phyloP scores from a whole-genome alignment of 2,329 filamentous ascomycete species.

The Hysterium pulicare region DNA sequence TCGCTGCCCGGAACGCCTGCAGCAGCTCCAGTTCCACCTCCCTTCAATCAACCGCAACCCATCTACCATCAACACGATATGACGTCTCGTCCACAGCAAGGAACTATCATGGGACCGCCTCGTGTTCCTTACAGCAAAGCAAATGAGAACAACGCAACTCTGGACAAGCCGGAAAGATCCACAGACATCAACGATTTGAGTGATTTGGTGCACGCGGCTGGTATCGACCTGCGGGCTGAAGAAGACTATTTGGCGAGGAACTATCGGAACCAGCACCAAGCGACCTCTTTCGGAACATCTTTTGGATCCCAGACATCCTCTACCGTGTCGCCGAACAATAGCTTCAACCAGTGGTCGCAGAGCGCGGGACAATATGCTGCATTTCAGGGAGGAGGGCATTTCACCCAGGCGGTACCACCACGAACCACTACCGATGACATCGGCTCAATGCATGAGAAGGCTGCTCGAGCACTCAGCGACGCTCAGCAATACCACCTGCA shows the following conservation, averaged over 20 bases:
- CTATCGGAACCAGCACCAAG: slow-evolving; percentile 52
- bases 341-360: slow-evolving; percentile 46
- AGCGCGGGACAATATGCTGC: slow-evolving; percentile 30
- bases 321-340: slow-evolving; percentile 40
- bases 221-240: slow-evolving; percentile 82
- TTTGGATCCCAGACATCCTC: slow-evolving; percentile 36
- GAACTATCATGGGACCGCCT: slow-evolving; percentile 61
- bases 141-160: slow-evolving; percentile 36
- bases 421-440: slow-evolving; percentile 64
- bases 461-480: slow-evolving; percentile 59
- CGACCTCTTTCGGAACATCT: slow-evolving; percentile 40
- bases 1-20: slow-evolving; percentile 28
- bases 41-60: slow-evolving; percentile 53
- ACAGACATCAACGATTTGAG: slow-evolving; percentile 69
- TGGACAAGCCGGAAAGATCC: slow-evolving; percentile 56
- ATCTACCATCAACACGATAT: slow-evolving; percentile 30
- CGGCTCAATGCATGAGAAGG: slow-evolving; percentile 63
- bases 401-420: slow-evolving; percentile 59
- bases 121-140: slow-evolving; percentile 54
- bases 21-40: slow-evolving; percentile 25
- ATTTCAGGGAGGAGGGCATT: slow-evolving; percentile 37
- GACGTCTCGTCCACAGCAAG: slow-evolving; percentile 18
- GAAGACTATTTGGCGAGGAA: slow-evolving; percentile 74
- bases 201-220: slow-evolving; percentile 79
- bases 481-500: slow-evolving; percentile 66